Conservation (phyloP, 2,329 filamentous ascomycete genomes). For the Fusarium praegraminearum region DNA sequence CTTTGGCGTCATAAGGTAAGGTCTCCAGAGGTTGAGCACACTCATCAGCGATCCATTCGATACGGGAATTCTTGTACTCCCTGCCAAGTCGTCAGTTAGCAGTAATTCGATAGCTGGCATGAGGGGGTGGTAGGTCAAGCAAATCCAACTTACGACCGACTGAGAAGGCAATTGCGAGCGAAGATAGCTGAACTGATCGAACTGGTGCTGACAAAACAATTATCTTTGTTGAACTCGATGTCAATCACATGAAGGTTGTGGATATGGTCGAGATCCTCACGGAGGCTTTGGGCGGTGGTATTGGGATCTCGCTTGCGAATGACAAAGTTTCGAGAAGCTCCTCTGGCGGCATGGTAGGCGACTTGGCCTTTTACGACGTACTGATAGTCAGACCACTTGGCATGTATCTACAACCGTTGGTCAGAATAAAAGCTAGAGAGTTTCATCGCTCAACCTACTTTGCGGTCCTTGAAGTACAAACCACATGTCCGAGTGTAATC, state of each 20-base stretch:
- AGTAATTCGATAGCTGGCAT: background rate
- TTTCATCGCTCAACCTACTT: conserved; percentile 60
- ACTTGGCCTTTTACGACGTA: conserved; percentile 74
- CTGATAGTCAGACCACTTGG: conserved; percentile 78
- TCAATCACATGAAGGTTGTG: conserved; percentile 80
- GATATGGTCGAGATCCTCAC: conserved; percentile 83
- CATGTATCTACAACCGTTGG: conserved; percentile 66
- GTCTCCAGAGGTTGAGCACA: conserved; percentile 69
- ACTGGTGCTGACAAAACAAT: conserved; percentile 79
- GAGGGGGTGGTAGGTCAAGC: background rate
- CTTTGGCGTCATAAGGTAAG: conserved; percentile 24
- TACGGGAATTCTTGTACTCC: conserved; percentile 76
- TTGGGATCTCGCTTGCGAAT: conserved; percentile 69
- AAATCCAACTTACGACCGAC: conserved; percentile 58
- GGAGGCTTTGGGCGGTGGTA: conserved; percentile 73
- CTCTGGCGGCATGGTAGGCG: conserved; percentile 70
- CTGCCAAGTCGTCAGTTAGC: conserved; percentile 56
- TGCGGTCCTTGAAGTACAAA: conserved; percentile 75
- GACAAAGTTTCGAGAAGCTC: conserved; percentile 80
- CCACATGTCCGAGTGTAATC: conserved; percentile 73
- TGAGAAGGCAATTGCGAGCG: conserved; percentile 83
- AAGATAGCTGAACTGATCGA: conserved; percentile 81
- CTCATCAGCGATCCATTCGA: conserved; percentile 79
- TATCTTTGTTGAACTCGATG: conserved; percentile 68
- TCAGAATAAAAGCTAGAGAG: background rate